Evolutionary conservation across 305 asterid genomes (phyloP), one percentile per base, ranked within the genome.

Genomic region (Fraxinus paxiana): DNA sequence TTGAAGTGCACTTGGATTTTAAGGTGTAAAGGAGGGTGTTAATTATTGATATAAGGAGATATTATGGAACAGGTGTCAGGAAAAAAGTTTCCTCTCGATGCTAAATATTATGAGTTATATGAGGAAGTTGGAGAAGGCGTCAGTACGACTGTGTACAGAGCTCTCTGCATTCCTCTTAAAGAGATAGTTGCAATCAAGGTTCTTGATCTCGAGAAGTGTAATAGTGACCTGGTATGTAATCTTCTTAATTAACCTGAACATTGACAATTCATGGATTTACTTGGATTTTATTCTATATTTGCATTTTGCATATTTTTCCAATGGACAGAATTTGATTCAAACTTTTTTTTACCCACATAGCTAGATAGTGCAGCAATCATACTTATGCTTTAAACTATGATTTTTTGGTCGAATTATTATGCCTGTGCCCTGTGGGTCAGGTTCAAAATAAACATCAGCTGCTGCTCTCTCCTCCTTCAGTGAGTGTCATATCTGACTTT

Each of bases 51-150:
- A 77, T 80, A 83, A 79, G 84, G 82, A 84, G 83, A 86, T 84
- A 86, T 79, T 84, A 92, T 92, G 97, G 88, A 83, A 78, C 87
- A 72, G 73, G 72, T 83, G 67, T 77, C 88, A 20, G 91, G 90
- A 77, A 94, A 87, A 79, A 92, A 86, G 86, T 96, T 84, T 86
- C 95, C 98, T 75, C 91, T 96, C 41, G 80, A 82, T 69, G 97
- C 98, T 33, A 86, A 91, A 76, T 93, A 92, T 84, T 96, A 92
- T 84, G 85, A 88, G 79, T 88, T 96, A 84, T 87, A 83, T 15
- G 99, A 96, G 89, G 97, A 94, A 90, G 89, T 94, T 79, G 99
- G 99, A 83, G 98, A 96, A 81, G 98, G 99, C 75, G 98, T 93
- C 83, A 94, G 99, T 85, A 98, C 98, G 35, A 88, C 97, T 59